Evolutionary conservation across 2,329 filamentous ascomycete genomes (phyloP).

Genomic region (Aurifilum marmelostoma): DNA sequence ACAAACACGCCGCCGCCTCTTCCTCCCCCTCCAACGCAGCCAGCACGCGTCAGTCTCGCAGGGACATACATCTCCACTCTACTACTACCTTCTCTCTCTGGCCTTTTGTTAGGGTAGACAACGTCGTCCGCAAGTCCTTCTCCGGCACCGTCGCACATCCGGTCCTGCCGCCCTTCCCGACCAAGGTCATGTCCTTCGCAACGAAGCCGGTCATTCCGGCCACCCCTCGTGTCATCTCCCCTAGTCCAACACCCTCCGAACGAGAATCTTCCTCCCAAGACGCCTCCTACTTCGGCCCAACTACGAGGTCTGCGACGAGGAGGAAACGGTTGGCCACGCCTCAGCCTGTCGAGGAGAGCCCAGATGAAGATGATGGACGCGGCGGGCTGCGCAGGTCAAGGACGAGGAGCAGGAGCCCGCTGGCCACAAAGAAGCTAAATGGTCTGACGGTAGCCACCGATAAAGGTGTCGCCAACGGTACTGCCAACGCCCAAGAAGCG

Average conservation of each 20-base stretch:
- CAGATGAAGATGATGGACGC: constrained; percentile 52
- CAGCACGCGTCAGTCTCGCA: constrained; percentile 47
- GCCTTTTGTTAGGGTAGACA: constrained; percentile 44
- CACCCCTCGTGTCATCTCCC: constrained; percentile 87
- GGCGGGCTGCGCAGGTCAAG: constrained; percentile 63
- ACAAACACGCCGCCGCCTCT: constrained; percentile 27
- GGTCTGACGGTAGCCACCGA: constrained; percentile 55
- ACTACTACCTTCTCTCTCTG: constrained; percentile 27
- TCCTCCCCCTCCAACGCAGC: constrained; percentile 30
- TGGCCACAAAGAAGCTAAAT: constrained; percentile 54
- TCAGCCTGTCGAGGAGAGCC: constrained; percentile 62
- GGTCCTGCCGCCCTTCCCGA: constrained; percentile 62
- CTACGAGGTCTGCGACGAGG: constrained; percentile 74
- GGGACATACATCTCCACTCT: constrained; percentile 55
- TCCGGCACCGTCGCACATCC: constrained; percentile 60
- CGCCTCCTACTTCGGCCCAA: constrained; percentile 68
- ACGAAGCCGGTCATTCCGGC: constrained; percentile 64
- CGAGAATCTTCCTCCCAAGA: constrained; percentile 55
- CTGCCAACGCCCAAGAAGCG: constrained; percentile 21
- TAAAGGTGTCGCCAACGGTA: constrained; percentile 34
- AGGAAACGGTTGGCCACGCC: constrained; percentile 61
- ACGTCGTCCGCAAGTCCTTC: constrained; percentile 54
- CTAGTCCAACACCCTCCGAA: constrained; percentile 76
- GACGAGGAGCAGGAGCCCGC: constrained; percentile 72
- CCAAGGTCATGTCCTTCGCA: constrained; percentile 54